phyloP scores from a whole-genome alignment of 164 flowering plant species.

The Vitis amurensis region DNA sequence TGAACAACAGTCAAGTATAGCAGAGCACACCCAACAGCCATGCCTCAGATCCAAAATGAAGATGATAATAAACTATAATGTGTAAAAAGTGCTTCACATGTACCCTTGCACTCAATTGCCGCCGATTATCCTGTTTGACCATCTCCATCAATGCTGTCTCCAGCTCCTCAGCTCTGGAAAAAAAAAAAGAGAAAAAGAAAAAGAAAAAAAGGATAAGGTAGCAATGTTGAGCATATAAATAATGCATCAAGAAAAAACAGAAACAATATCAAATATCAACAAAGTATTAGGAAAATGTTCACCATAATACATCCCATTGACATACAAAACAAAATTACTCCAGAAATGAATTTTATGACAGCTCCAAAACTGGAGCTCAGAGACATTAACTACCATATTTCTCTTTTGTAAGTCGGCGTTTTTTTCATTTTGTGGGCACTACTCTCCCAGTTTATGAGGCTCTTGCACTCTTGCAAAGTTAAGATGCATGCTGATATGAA shows the following conservation, averaged over 20 bases:
- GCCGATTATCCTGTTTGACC: constrained; percentile 78
- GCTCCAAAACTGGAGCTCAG: not conserved
- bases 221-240: too few relatives aligned
- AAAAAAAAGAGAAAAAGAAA: not conserved
- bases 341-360: not conserved
- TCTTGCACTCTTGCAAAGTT: too few relatives aligned
- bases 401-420: too few relatives aligned
- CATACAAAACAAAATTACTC: not conserved
- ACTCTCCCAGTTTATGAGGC: too few relatives aligned
- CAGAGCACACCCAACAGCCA: not conserved
- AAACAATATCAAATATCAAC: not conserved
- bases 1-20: not conserved
- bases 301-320: not conserved
- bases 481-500: too few relatives aligned
- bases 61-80: not conserved
- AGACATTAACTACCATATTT: not conserved
- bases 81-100: not conserved
- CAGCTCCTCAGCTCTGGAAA: constrained; percentile 65
- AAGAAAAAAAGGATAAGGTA: too few relatives aligned
- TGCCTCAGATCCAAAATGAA: not conserved
- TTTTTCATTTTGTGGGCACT: too few relatives aligned
- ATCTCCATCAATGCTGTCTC: constrained; percentile 82
- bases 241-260: not conserved
- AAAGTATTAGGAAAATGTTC: not conserved
- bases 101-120: constrained; percentile 69